phyloP scores from a whole-genome alignment of 441 rosid genomes.

The Pelargonium citronellum region DNA sequence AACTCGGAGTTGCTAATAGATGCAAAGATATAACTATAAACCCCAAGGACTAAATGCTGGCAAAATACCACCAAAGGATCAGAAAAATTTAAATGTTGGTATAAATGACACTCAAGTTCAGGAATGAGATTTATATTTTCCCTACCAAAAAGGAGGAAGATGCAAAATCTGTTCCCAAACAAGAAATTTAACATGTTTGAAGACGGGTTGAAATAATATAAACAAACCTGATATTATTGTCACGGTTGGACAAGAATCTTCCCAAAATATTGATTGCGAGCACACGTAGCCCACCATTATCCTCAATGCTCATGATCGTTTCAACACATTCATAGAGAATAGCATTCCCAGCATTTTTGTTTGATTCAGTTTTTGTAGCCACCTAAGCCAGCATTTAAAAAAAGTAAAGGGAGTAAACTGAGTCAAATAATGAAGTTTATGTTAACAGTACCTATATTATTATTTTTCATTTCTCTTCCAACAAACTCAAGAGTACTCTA shows the following conservation, averaged over 20 bases:
- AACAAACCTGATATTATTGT: constrained; percentile 88
- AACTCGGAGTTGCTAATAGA: not conserved
- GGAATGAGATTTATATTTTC: not conserved
- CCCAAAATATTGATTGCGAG: constrained; percentile 98
- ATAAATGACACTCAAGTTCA: not conserved
- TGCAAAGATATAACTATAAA: not conserved
- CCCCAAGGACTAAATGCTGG: not conserved
- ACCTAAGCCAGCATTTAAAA: constrained; percentile 49
- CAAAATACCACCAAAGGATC: not conserved
- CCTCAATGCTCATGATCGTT: constrained; percentile 97
- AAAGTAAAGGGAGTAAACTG: constrained; percentile 14
- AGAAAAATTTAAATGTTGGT: not conserved
- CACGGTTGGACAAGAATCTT: constrained; percentile 94
- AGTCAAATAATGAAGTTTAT: constrained; percentile 16
- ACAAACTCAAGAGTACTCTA: not conserved
- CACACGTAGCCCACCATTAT: constrained; percentile 90
- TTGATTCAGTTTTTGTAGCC: constrained; percentile 97
- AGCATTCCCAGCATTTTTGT: constrained; percentile 97
- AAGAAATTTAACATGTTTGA: not conserved
- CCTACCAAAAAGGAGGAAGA: not conserved
- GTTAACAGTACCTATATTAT: too few relatives aligned
- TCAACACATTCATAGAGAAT: constrained; percentile 95
- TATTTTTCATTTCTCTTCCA: too few relatives aligned
- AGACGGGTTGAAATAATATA: not conserved
- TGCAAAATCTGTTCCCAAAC: not conserved